These are phyloP conservation scores for Lyophyllum atratum DNA, from an alignment of 768 basidiomycete genomes.

Conservation along the genomic window DNA sequence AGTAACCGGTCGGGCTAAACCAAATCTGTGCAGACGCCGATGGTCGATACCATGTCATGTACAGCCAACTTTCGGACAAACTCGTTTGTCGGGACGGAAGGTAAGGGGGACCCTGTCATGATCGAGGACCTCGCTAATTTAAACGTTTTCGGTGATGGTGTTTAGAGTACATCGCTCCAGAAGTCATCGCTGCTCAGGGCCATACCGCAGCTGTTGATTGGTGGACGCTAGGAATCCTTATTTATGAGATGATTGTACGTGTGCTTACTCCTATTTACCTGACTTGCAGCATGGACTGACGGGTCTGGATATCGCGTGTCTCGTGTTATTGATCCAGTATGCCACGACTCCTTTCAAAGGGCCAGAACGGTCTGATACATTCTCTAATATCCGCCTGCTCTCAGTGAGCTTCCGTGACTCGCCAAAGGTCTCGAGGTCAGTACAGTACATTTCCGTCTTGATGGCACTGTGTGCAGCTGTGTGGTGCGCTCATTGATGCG, in stretches of 20 bases:
- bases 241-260: constrained; percentile 99
- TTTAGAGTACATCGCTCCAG: constrained; percentile 97
- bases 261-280: constrained; percentile 31
- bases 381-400: constrained; percentile 89
- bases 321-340: constrained; percentile 56
- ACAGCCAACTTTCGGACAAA: constrained; percentile 98
- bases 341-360: constrained; percentile 99
- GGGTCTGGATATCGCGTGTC: constrained; percentile 31
- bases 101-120: constrained; percentile 42
- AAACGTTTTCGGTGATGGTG: constrained; percentile 27
- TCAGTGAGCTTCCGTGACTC: constrained; percentile 86
- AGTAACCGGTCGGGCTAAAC: constrained; percentile 14
- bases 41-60: constrained; percentile 97
- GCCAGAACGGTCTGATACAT: constrained; percentile 90
- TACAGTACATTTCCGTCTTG: constrained; percentile 21
- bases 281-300: constrained; percentile 34
- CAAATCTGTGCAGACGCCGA: constrained; percentile 61
- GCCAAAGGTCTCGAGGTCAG: constrained; percentile 77
- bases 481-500: constrained; percentile 22
- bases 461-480: constrained; percentile 8
- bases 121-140: constrained; percentile 23
- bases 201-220: constrained; percentile 99
- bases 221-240: constrained; percentile 98
- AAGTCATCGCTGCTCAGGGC: constrained; percentile 95
- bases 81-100: constrained; percentile 99